Conservation (phyloP, 176 grass and related monocot genomes). For the Lolium rigidum region DNA sequence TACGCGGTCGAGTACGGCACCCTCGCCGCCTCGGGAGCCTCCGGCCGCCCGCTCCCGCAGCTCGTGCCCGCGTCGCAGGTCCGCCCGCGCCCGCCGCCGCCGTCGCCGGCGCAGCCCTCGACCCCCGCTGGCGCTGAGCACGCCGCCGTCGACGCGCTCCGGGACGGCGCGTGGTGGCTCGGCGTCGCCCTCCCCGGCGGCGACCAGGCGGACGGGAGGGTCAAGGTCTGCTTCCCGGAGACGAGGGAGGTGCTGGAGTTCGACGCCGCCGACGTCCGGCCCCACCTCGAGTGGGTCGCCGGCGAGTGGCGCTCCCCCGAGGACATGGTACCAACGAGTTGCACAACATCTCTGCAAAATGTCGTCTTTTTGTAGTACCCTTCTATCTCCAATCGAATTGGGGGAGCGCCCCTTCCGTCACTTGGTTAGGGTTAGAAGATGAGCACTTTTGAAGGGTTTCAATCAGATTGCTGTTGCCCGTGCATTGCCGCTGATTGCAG, state of each 20-base stretch:
- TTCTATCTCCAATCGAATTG: not conserved
- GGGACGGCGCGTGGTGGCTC: slow-evolving; percentile 64
- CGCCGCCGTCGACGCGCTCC: slow-evolving; percentile 64
- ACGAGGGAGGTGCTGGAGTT: slow-evolving; percentile 52
- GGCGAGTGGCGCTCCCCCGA: slow-evolving; percentile 61
- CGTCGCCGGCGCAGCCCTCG: not conserved
- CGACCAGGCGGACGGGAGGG: not conserved
- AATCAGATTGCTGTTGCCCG: not conserved
- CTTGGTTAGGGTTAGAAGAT: not conserved
- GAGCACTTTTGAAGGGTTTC: not conserved
- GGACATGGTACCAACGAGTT: slow-evolving; percentile 43
- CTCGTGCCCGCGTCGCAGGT: slow-evolving; percentile 45
- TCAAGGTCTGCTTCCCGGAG: slow-evolving; percentile 59
- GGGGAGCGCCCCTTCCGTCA: not conserved
- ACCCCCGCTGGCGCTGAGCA: slow-evolving; percentile 33
- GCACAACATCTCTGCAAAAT: not conserved
- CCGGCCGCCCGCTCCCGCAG: slow-evolving; percentile 43
- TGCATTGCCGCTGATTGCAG: not conserved
- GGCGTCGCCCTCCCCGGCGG: slow-evolving; percentile 45
- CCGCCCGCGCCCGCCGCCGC: slow-evolving; percentile 59
- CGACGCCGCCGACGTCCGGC: slow-evolving; percentile 30
- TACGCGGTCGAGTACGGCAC: slow-evolving; percentile 66
- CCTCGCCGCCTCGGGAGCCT: slow-evolving; percentile 24
- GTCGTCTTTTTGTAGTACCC: not conserved
- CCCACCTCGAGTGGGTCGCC: slow-evolving; percentile 75